These are phyloP conservation scores for Dactylonectria estremocensis DNA, from an alignment of 2,329 filamentous ascomycete genomes.

Conservation along the genomic window DNA sequence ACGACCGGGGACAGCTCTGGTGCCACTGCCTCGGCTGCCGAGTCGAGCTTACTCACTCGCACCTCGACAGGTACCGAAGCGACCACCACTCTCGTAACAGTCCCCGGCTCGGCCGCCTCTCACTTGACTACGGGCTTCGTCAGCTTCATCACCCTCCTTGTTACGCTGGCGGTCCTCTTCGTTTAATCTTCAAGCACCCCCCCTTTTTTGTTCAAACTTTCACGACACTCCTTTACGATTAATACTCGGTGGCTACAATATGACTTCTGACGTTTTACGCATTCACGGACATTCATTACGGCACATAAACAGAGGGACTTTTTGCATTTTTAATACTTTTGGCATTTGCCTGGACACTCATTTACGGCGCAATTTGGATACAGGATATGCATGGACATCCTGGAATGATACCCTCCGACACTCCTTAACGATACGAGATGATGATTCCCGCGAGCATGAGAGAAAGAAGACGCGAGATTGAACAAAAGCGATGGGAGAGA, in stretches of 20 bases:
- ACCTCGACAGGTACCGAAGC: conserved; percentile 33
- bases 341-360: conserved; percentile 41
- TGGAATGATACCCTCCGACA: conserved; percentile 45
- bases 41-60: conserved; percentile 37
- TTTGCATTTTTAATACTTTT: conserved; percentile 31
- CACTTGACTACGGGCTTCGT: conserved; percentile 37
- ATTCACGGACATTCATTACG: conserved; percentile 41
- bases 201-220: conserved; percentile 29
- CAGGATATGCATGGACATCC: conserved; percentile 35
- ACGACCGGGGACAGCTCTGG: not conserved
- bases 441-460: not conserved
- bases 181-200: conserved; percentile 39
- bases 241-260: conserved; percentile 39
- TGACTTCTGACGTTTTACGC: conserved; percentile 33
- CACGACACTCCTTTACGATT: conserved; percentile 47
- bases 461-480: not conserved
- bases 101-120: conserved; percentile 39
- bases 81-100: conserved; percentile 35
- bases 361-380: conserved; percentile 43
- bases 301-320: conserved; percentile 23
- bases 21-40: conserved; percentile 3
- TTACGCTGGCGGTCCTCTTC: conserved; percentile 40
- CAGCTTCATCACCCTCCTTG: conserved; percentile 39
- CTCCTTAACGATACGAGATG: conserved; percentile 39
- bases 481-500: conserved; percentile 5